These are phyloP conservation scores for Tricholoma bakamatsutake DNA, from an alignment of 768 basidiomycete genomes.

Conservation along the genomic window DNA sequence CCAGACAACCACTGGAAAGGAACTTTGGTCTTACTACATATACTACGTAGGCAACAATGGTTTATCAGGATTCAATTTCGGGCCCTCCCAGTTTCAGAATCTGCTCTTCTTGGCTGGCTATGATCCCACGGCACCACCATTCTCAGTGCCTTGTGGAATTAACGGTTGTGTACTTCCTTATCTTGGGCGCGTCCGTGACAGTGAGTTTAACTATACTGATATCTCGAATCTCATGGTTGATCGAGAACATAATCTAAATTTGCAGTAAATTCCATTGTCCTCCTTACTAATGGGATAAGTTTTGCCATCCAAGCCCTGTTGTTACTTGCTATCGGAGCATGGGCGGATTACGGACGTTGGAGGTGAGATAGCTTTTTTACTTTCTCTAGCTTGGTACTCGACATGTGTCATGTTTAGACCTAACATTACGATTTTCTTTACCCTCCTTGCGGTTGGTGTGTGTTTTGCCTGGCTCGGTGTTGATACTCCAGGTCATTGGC, in stretches of 20 bases:
- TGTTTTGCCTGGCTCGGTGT: constrained; percentile 80
- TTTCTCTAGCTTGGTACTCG: neutral
- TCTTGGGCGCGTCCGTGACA: constrained; percentile 53
- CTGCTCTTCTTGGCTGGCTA: constrained; percentile 68
- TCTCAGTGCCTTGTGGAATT: constrained; percentile 41
- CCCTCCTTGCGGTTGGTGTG: constrained; percentile 55
- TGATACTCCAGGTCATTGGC: constrained; percentile 58
- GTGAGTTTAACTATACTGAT: constrained; percentile 29
- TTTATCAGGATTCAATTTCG: constrained; percentile 64
- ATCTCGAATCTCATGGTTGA: neutral
- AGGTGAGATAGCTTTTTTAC: constrained; percentile 32
- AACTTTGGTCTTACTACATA: constrained; percentile 57
- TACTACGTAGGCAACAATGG: constrained; percentile 67
- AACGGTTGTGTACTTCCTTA: constrained; percentile 63
- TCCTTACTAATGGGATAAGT: constrained; percentile 74
- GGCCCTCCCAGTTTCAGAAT: constrained; percentile 73
- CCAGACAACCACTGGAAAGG: constrained; percentile 38
- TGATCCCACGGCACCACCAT: constrained; percentile 55
- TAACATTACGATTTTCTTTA: constrained; percentile 74
- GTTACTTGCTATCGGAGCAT: constrained; percentile 62
- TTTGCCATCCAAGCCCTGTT: constrained; percentile 71
- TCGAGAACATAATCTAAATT: neutral
- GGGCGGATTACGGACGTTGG: constrained; percentile 82
- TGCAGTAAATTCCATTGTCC: constrained; percentile 70
- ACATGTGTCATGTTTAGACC: constrained; percentile 36